Base-by-base conservation (phyloP, 768 basidiomycete species). In the Pulveroboletus sp. region DNA sequence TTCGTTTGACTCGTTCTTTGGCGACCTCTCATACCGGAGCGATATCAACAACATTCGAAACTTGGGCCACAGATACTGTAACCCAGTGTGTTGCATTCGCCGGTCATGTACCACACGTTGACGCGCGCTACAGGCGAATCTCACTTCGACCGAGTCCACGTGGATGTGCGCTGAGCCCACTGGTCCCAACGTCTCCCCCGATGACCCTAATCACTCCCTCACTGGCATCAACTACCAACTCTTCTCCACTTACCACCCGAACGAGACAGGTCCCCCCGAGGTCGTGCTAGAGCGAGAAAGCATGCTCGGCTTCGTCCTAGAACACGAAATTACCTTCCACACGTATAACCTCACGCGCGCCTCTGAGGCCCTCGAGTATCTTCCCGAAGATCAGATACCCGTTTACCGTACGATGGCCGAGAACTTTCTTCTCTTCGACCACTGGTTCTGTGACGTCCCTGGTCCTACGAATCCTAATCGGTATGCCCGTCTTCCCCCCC, bases 401-500 rank as follows among this genome's bases (percentile, higher is more conserved):
- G 59, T 63, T 3, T 62, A 36, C 26, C 56, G 61, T 6, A 51
- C 59, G 2, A 46, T 63, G 45, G 62, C 62, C 5, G 56, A 63
- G 44, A 63, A 62, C 47, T 63, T 50, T 24, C 52, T 56, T 21
- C 38, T 63, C 3, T 63, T 63, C 14, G 61, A 64, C 21, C 32
- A 43, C 24, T 63, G 62, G 61, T 59, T 59, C 33, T 61, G 57
- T 15, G 62, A 62, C 24, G 61, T 63, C 3, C 62, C 61, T 1
- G 62, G 61, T 5, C 62, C 62, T 5, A 64, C 62, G 0, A 64
- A 62, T 28, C 61, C 61, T 6, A 62, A 62, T 48, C 61, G 61
- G 61, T 62, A 55, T 15, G 39, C 9, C 18, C 18, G 0, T 7
- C 32, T 8, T 7, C 8, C 31, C 0, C 35, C 5, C 4, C 1